Base-by-base conservation (phyloP, 2,329 filamentous ascomycete species). In the Lachnum nothofagi region DNA sequence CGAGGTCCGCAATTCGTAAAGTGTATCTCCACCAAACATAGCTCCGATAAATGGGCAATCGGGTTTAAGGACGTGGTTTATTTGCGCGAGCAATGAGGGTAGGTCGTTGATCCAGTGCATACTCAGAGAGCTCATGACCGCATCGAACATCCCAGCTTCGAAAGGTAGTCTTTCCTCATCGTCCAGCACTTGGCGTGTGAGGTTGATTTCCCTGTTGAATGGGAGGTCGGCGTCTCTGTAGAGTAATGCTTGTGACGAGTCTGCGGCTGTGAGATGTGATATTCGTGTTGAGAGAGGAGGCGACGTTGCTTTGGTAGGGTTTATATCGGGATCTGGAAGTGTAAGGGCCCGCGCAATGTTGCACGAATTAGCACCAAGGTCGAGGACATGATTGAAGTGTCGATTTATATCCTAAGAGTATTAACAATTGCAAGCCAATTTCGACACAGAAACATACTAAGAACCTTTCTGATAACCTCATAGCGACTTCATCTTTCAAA, bases 91-190 rank as follows among this genome's bases (percentile, higher is more conserved):
- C 9, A 94, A 74, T 1, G 86, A 87, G 0, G 93, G 93, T 4
- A 98, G 79, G 67, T 98, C 89, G 67, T 98, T 98, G 74, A 96
- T 86, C 93, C 93, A 98, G 70, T 98, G 93, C 65, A 98, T 75
- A 49, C 86, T 91, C 51, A 95, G 72, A 48, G 86, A 95, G 65
- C 88, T 95, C 54, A 98, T 73, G 9, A 96, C 88, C 5, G 95
- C 82, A 66, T 97, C 91, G 67, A 96, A 97, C 3, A 84, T 82
- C 56, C 83, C 79, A 4, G 86, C 72, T 41, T 80, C 79, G 65
- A 85, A 96, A 0, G 89, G 88, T 0, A 96, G 72, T 2, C 79
- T 77, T 66, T 91, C 88, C 44, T 86, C 82, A 56, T 86, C 80
- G 0, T 78, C 70, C n/a, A 96, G 73, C 4, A 95, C 82, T 34